Evolutionary conservation across 371 early-diverging fungal species (phyloP).

Genomic region (Mucor sp.): DNA sequence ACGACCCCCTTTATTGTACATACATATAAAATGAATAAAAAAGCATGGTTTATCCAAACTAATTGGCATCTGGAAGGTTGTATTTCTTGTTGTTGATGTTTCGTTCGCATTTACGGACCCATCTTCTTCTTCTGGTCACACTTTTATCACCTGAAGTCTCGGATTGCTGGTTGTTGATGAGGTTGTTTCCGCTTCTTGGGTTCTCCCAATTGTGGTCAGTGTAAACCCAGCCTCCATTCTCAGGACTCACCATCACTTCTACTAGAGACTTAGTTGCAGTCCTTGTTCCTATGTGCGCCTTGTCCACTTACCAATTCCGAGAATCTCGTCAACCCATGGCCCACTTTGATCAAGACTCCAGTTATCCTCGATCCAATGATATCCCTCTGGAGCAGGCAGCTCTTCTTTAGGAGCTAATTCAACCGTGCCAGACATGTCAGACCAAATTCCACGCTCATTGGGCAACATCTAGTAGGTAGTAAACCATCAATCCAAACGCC

Average conservation of each 20-base stretch:
- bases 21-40: neutral
- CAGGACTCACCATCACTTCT: constrained; percentile 29
- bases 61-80: neutral
- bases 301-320: constrained; percentile 36
- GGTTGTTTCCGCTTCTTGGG: neutral
- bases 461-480: constrained; percentile 17
- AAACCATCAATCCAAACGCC: neutral
- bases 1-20: neutral
- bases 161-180: neutral
- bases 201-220: constrained; percentile 34
- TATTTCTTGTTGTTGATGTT: neutral
- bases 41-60: neutral
- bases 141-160: neutral
- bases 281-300: neutral
- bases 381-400: constrained; percentile 40
- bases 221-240: constrained; percentile 41
- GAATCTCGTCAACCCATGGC: constrained; percentile 47
- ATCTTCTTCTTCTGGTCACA: constrained; percentile 28
- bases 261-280: neutral
- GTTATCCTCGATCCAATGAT: constrained; percentile 44
- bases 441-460: constrained; percentile 36
- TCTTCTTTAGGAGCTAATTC: constrained; percentile 35
- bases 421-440: constrained; percentile 36
- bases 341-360: constrained; percentile 47
- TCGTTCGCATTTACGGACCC: constrained; percentile 26